A percentile compares a stretch with the other conserved stretches of the same genome.
phyloP scores from a whole-genome alignment of 805 yeast species.

The Scheffersomyces lignosus region DNA sequence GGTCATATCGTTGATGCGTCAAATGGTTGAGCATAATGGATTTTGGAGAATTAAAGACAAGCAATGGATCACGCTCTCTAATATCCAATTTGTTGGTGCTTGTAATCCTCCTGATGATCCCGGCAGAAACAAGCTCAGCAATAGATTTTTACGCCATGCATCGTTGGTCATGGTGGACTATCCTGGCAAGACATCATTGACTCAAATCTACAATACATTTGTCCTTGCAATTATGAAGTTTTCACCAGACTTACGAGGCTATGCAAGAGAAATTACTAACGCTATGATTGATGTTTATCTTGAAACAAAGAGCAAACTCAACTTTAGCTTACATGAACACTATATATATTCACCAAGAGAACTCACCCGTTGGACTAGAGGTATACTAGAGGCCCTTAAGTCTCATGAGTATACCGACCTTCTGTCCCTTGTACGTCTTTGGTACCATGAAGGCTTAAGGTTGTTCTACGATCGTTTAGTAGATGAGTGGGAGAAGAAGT shows the following conservation, averaged over 20 bases:
- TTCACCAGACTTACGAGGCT: slow-evolving; percentile 62
- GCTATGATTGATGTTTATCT: slow-evolving; percentile 69
- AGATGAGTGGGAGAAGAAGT: slow-evolving; percentile 40
- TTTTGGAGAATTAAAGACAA: slow-evolving; percentile 67
- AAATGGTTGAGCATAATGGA: slow-evolving; percentile 69
- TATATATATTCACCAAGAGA: slow-evolving; percentile 89
- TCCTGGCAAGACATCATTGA: slow-evolving; percentile 64
- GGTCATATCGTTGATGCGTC: slow-evolving; percentile 71
- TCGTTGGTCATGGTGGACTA: slow-evolving; percentile 73
- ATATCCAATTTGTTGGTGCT: slow-evolving; percentile 88
- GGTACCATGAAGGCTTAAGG: slow-evolving; percentile 82
- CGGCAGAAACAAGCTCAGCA: slow-evolving; percentile 61
- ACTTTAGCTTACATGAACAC: slow-evolving; percentile 45
- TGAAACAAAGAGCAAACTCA: slow-evolving; percentile 42
- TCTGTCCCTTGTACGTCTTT: slow-evolving; percentile 54
- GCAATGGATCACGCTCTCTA: slow-evolving; percentile 64
- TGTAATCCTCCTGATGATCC: slow-evolving; percentile 87
- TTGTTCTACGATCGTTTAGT: slow-evolving; percentile 75
- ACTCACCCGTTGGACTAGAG: slow-evolving; percentile 81
- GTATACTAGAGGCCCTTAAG: slow-evolving; percentile 56
- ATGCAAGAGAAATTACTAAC: slow-evolving; percentile 48
- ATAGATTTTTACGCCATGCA: slow-evolving; percentile 66
- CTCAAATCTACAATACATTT: slow-evolving; percentile 66
- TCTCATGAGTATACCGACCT: slow-evolving; percentile 31
- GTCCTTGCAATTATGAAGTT: slow-evolving; percentile 54